phyloP scores from a whole-genome alignment of 495 filamentous ascomycete genomes.

The Diplogelasinospora grovesii region DNA sequence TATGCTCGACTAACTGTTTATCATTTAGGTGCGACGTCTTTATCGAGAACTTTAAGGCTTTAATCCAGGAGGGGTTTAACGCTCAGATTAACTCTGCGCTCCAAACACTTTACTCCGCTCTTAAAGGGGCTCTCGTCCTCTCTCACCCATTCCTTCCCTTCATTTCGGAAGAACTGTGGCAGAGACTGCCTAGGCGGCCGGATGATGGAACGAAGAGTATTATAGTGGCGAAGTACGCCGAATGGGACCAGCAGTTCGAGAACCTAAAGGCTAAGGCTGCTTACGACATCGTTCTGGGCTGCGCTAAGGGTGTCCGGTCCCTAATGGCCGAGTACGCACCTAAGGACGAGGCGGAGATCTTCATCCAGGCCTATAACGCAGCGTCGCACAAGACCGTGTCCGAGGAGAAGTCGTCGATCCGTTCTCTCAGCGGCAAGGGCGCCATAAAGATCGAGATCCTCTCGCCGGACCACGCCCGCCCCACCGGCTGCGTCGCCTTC shows the following conservation, averaged over 20 bases:
- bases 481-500: background rate
- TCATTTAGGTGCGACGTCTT: no score
- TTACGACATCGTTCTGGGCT: conserved; percentile 55
- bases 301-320: conserved; percentile 46
- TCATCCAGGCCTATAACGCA: conserved; percentile 51
- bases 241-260: conserved; percentile 46
- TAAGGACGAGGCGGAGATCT: conserved; percentile 34
- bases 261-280: conserved; percentile 48
- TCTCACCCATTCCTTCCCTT: conserved; percentile 76
- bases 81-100: conserved; percentile 45
- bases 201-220: conserved; percentile 61
- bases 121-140: conserved; percentile 57
- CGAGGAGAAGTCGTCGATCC: conserved; percentile 13
- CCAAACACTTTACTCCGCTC: conserved; percentile 58
- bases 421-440: background rate
- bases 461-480: background rate
- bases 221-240: conserved; percentile 57
- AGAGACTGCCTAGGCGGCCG: conserved; percentile 58
- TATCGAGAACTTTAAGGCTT: conserved; percentile 59
- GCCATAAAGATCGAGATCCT: background rate
- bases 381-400: conserved; percentile 48
- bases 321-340: conserved; percentile 41
- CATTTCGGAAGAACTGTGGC: conserved; percentile 68
- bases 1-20: no score
- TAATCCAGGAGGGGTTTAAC: conserved; percentile 50